Conservation (phyloP, 2,329 filamentous ascomycete species). For the Aquanectria penicillioides region DNA sequence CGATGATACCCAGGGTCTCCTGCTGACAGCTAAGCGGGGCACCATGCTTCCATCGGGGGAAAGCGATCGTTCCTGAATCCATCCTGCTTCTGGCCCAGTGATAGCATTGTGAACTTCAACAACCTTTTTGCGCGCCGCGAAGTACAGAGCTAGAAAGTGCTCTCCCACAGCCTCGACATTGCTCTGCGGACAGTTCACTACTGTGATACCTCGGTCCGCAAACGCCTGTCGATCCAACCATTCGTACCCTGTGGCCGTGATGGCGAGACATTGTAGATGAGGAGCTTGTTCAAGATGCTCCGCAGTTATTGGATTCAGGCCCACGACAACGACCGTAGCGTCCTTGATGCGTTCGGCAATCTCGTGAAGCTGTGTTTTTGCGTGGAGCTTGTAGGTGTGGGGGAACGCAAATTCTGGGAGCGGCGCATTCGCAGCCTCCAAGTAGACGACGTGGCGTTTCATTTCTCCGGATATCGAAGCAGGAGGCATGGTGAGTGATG, state of each 20-base stretch:
- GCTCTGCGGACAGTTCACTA: not conserved
- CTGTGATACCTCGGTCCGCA: not conserved
- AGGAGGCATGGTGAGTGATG: too few species aligned
- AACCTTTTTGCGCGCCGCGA: not conserved
- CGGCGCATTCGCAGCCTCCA: not conserved
- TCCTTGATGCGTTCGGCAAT: slow-evolving; percentile 2
- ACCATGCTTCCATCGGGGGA: not conserved
- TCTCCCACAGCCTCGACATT: slow-evolving; percentile 2
- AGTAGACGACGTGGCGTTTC: not conserved
- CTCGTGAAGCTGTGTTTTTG: not conserved
- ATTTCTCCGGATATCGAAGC: too few species aligned
- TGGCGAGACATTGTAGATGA: not conserved
- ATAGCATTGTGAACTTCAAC: not conserved
- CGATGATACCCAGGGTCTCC: slow-evolving; percentile 6
- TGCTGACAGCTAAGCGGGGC: not conserved
- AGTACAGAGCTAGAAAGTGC: slow-evolving; percentile 4
- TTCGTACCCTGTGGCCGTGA: not conserved
- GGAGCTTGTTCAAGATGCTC: not conserved
- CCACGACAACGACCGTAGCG: not conserved
- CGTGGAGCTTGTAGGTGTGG: not conserved
- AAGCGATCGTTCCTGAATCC: not conserved
- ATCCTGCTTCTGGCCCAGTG: not conserved
- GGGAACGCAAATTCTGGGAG: not conserved
- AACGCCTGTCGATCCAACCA: not conserved
- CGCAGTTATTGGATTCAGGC: not conserved